These are phyloP conservation scores for Plasmodium coatneyi DNA, from an alignment of 169 alveolate species.

Conservation along the genomic window DNA sequence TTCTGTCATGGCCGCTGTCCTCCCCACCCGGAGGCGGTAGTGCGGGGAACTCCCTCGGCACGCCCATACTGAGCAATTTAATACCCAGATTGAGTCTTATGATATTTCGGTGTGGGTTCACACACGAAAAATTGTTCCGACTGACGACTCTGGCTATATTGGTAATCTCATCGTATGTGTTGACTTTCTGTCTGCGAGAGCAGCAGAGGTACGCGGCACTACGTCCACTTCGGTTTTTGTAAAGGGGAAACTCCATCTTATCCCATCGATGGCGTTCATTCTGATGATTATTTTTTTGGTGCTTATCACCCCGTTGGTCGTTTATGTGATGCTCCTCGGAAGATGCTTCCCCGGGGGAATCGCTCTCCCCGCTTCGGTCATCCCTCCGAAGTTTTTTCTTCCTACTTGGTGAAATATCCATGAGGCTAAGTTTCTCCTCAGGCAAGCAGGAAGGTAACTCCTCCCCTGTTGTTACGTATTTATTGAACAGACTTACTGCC, in stretches of 20 bases:
- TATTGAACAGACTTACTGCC: not conserved
- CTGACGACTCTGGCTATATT: conserved; percentile 35
- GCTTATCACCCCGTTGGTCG: not conserved
- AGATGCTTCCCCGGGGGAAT: not conserved
- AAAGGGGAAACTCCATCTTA: not conserved
- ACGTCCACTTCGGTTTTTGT: not conserved
- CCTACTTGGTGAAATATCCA: not conserved
- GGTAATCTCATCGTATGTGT: conserved; percentile 34
- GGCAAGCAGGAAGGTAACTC: not conserved
- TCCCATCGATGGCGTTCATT: not conserved
- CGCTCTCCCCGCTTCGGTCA: not conserved
- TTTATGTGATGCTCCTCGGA: not conserved
- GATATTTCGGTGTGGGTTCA: conserved; percentile 3
- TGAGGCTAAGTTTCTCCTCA: not conserved
- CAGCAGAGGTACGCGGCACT: not conserved
- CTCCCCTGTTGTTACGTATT: not conserved
- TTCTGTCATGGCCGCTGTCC: not conserved
- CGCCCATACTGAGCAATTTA: not conserved
- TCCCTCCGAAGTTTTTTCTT: not conserved
- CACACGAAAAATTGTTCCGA: conserved; percentile 10
- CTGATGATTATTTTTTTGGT: not conserved
- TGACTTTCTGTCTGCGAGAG: not conserved
- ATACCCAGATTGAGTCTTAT: not conserved
- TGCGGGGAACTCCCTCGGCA: not conserved
- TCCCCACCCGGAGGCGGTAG: not conserved